phyloP scores from a whole-genome alignment of 2,329 filamentous ascomycete species.

The Fusarium oligoseptatum region DNA sequence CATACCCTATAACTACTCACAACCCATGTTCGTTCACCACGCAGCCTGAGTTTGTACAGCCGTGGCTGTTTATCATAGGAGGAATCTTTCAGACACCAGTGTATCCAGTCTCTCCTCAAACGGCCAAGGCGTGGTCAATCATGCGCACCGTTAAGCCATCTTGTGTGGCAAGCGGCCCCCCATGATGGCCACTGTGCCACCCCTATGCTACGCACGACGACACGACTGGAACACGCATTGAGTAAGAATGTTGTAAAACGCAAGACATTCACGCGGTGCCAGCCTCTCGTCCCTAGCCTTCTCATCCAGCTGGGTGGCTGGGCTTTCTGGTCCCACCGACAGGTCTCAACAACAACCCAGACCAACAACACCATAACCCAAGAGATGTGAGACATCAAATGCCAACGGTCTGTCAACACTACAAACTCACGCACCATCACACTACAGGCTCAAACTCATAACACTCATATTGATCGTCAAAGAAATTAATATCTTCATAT shows the following conservation, averaged over 20 bases:
- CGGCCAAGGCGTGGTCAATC: no score
- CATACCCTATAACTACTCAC: no score
- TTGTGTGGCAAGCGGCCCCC: neutral
- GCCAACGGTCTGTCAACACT: neutral
- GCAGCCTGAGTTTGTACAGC: no score
- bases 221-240: neutral
- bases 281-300: neutral
- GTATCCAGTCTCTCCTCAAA: no score
- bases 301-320: neutral
- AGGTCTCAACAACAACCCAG: neutral
- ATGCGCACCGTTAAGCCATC: no score
- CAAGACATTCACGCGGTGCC: neutral
- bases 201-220: no score
- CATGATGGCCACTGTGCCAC: no score
- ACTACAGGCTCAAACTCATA: neutral
- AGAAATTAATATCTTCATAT: constrained; percentile 39
- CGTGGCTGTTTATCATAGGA: no score
- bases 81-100: no score
- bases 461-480: neutral
- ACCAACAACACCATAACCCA: neutral
- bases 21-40: no score
- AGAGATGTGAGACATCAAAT: neutral
- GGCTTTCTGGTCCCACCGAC: neutral
- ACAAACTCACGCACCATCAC: neutral
- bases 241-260: neutral